Percentiles rank a stretch among this genome's conserved stretches.
phyloP scores from a whole-genome alignment of 495 filamentous ascomycete species.

The Jackrogersella minutella region DNA sequence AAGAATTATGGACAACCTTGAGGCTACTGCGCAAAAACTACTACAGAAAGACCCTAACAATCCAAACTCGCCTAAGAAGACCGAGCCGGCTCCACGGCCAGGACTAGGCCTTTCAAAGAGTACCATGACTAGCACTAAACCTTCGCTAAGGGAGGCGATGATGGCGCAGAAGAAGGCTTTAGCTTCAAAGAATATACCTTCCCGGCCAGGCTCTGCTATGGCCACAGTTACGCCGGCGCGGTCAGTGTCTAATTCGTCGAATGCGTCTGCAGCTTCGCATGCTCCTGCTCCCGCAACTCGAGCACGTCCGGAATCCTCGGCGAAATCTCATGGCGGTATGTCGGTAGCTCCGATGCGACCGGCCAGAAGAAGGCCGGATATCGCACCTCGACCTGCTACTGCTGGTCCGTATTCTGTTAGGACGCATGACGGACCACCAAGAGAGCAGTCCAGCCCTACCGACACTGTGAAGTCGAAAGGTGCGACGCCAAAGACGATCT shows the following conservation, averaged over 20 bases:
- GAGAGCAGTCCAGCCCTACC: slow-evolving; percentile 53
- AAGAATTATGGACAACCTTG: slow-evolving; percentile 77
- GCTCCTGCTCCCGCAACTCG: slow-evolving; percentile 49
- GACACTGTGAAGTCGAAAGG: slow-evolving; percentile 46
- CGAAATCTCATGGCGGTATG: slow-evolving; percentile 56
- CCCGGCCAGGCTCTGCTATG: slow-evolving; percentile 80
- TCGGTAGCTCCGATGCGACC: slow-evolving; percentile 65
- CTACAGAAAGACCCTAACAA: slow-evolving; percentile 83
- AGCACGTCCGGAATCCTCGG: slow-evolving; percentile 53
- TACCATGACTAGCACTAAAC: slow-evolving; percentile 63
- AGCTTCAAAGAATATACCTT: slow-evolving; percentile 65
- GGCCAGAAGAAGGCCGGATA: slow-evolving; percentile 57
- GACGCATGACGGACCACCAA: slow-evolving; percentile 52
- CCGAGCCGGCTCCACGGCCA: slow-evolving; percentile 57
- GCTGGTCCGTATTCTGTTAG: slow-evolving; percentile 67
- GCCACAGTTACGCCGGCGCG: slow-evolving; percentile 66
- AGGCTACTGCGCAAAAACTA: slow-evolving; percentile 73
- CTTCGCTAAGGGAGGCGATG: slow-evolving; percentile 76
- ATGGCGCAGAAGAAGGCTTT: slow-evolving; percentile 79
- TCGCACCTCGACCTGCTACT: slow-evolving; percentile 61
- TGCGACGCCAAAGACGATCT: slow-evolving; percentile 51
- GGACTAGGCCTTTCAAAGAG: slow-evolving; percentile 66
- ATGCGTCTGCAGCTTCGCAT: slow-evolving; percentile 53
- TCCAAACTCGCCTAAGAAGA: slow-evolving; percentile 68
- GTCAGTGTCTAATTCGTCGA: slow-evolving; percentile 55